Conservation (phyloP, 495 filamentous ascomycete species). For the Parachaetomium inaequale region DNA sequence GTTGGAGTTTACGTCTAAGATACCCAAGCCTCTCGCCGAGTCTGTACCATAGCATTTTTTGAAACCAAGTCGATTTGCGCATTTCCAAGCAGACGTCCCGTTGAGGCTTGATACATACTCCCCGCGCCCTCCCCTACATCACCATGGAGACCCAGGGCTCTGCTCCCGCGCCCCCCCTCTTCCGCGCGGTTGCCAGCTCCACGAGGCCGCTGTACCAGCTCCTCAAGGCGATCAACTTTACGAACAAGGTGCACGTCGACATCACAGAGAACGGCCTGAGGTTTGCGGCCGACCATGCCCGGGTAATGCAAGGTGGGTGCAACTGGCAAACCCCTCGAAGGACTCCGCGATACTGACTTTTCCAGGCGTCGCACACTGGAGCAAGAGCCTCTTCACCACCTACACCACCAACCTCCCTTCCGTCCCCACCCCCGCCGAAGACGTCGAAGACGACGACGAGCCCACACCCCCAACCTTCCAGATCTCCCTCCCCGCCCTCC, state of each 20-base stretch:
- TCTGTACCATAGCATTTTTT: slow-evolving; percentile 35
- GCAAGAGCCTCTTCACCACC: slow-evolving; percentile 79
- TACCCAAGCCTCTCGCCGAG: slow-evolving; percentile 36
- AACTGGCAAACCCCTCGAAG: not conserved
- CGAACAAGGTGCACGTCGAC: slow-evolving; percentile 75
- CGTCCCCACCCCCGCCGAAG: slow-evolving; percentile 22
- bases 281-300: slow-evolving; percentile 79
- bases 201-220: slow-evolving; percentile 85
- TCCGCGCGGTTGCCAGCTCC: slow-evolving; percentile 81
- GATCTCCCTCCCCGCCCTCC: slow-evolving; percentile 77
- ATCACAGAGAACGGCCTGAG: slow-evolving; percentile 78
- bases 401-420: slow-evolving; percentile 56
- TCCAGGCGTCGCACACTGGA: slow-evolving; percentile 64
- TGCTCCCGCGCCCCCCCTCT: slow-evolving; percentile 49
- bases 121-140: not conserved
- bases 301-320: slow-evolving; percentile 72
- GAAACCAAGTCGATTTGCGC: slow-evolving; percentile 23
- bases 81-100: slow-evolving; percentile 5
- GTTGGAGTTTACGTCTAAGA: slow-evolving; percentile 95
- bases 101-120: slow-evolving; percentile 8
- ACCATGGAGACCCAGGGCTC: slow-evolving; percentile 21
- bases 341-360: not conserved
- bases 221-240: slow-evolving; percentile 81
- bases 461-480: slow-evolving; percentile 59
- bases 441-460: slow-evolving; percentile 35